Evolutionary conservation across 805 yeast species (phyloP).

Genomic region (Candida silvicultrix): DNA sequence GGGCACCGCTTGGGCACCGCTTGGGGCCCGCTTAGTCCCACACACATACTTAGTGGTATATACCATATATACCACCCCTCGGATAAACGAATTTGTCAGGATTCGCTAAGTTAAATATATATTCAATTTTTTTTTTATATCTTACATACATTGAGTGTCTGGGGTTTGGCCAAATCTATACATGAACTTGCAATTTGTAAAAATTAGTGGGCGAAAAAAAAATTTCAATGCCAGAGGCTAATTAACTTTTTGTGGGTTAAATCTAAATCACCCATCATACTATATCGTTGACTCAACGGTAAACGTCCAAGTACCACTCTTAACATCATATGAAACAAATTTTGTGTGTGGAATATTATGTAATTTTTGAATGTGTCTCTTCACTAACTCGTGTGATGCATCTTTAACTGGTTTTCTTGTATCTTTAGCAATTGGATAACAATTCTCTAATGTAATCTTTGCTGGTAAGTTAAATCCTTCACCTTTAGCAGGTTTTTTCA

Average conservation of each 20-base stretch:
- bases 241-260: neutral
- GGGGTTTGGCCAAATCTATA: neutral
- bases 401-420: conserved; percentile 72
- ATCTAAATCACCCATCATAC: neutral
- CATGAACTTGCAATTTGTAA: neutral
- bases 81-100: neutral
- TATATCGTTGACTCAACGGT: conserved; percentile 29
- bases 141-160: neutral
- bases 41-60: too few relatives aligned
- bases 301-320: conserved; percentile 68
- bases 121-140: too few relatives aligned
- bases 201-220: too few relatives aligned
- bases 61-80: too few relatives aligned
- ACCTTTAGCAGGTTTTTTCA: conserved; percentile 45
- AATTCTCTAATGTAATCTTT: conserved; percentile 64
- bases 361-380: conserved; percentile 61
- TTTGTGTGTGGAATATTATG: conserved; percentile 51
- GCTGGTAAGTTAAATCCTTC: conserved; percentile 81
- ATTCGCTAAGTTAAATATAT: too few relatives aligned
- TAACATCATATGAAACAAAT: conserved; percentile 74
- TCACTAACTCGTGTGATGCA: conserved; percentile 64
- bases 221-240: neutral
- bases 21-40: too few relatives aligned
- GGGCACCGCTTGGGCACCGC: too few relatives aligned
- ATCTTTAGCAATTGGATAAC: conserved; percentile 74